Evolutionary conservation across 345 rosid species (phyloP), one percentile per base, ranked within the genome.

Genomic region (Bretschneidera sinensis): DNA sequence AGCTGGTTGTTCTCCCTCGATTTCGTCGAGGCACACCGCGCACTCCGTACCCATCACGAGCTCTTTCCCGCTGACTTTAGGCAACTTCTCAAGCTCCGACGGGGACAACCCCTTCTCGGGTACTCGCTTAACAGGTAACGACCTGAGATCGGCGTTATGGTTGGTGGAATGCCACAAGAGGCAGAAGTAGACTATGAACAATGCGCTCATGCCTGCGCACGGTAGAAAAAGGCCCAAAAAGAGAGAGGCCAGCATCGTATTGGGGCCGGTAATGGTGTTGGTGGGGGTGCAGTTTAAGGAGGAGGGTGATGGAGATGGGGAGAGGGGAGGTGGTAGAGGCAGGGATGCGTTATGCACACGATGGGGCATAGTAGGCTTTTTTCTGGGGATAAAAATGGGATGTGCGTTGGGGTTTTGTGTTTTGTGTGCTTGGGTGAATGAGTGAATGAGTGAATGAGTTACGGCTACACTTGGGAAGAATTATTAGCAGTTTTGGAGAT

Each of bases 21-120:
- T 77, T 62, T 88, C 86, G 50, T 89, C 95, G 9, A 92, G 85
- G 48, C 98, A 92, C 17, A 92, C 83, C 1, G 96, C 86, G 48
- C 98, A 92, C 57, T 88, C 98, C 6, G 64, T 74, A 64, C 92
- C 92, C 51, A 76, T 17, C 6, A 68, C 74, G 59, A 92, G 75
- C 57, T 86, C 92, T 65, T 80, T 85, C 21, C 98, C 96, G 2
- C 79, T 62, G 13, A 80, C 62, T 72, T 54, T 81, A 0, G 98
- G 98, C 58, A 88, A 50, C 61, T 71, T 79, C 66, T 80, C 89
- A 0, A 88, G 88, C 53, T 91, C 90, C 17, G 75, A 60, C 9
- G 69, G 61, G 0, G 96, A 73, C 55, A 91, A 55, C 4, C 98
- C 98, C 22, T 62, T 71, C 61, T 56, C 72, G 3, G 34, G 55